Base-by-base conservation (phyloP, 148 eudicot genomes). In the Nepenthes gracilis region DNA sequence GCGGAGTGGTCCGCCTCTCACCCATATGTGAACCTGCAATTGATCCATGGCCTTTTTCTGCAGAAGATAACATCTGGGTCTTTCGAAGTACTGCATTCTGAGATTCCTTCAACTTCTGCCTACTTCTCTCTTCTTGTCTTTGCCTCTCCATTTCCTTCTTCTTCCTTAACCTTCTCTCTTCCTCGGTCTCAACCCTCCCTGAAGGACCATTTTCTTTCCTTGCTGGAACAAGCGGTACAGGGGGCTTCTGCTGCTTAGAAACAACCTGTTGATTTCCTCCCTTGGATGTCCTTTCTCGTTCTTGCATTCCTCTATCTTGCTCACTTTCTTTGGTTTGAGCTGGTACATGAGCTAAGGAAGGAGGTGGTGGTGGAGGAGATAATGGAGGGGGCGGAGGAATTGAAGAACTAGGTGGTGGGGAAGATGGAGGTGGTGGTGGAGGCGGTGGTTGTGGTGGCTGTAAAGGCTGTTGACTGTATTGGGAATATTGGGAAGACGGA, bases 111-210 rank as follows among this genome's bases (percentile, higher is more conserved):
- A 84, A 62, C 62, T 93, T 95, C 57, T 84, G 92, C 75, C 80
- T 79, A 37, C 62, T 81, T 66, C 82, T 88, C 61, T 93, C 97
- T 38, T 81, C 97, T 34, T 80, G 93, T 69, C 72, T 85, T 58
- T 78, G 84, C 74, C 83, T 87, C 71, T 92, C 97, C 71, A 71
- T 65, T 59, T 93, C 97, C 78, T 64, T 79, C 67, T 77, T 93
- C 68, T 93, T 93, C 73, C 99, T 73, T 57, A 81, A 55, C 67
- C 91, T 82, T 75, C 97, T 81, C 69, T 93, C 95, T 58, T 93
- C 99, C 72, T 93, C 99, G 1, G 97, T 89, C 78, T 93, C 97
- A 55, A 77, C 71, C 72, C 85, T 83, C 63, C 83, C 84, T 1
- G 67, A 40, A 14, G 76, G 72, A 59, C 82, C 83, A 68, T 76